A percentile compares a stretch with the other conserved stretches of the same genome.
These are phyloP conservation scores for Elymus sibiricus DNA, from an alignment of 176 grass and related monocot genomes.

Conservation along the genomic window DNA sequence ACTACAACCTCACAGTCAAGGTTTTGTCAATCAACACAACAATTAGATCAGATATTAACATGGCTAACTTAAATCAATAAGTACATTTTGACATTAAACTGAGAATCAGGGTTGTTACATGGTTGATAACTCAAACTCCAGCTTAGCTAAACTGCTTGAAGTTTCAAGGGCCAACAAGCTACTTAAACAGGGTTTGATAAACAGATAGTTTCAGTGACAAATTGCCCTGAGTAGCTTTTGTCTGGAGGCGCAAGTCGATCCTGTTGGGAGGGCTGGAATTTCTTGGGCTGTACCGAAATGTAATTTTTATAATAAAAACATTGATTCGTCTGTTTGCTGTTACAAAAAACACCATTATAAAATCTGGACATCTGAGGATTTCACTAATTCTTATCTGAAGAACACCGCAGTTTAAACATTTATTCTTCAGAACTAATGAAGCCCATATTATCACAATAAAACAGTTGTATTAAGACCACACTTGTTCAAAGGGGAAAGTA, in stretches of 20 bases:
- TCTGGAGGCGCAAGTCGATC: background rate
- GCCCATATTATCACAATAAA: background rate
- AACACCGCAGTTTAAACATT: background rate
- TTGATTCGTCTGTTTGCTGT: background rate
- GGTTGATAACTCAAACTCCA: background rate
- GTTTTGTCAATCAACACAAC: background rate
- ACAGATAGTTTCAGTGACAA: background rate
- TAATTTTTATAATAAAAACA: background rate
- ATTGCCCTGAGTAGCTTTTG: background rate
- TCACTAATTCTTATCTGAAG: background rate
- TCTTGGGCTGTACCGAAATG: background rate
- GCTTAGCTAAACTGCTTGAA: background rate
- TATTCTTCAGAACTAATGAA: background rate
- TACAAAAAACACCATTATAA: background rate
- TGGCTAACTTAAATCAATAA: background rate
- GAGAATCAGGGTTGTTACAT: background rate
- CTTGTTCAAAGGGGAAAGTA: background rate
- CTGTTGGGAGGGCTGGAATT: background rate
- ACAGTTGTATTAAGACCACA: background rate
- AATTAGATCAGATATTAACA: background rate
- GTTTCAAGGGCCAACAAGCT: background rate
- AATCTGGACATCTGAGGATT: background rate
- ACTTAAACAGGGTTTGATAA: background rate
- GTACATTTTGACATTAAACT: background rate
- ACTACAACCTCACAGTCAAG: background rate